A percentile compares a stretch with the other conserved stretches of the same genome.
Conservation (phyloP, 2,329 filamentous ascomycete genomes). For the Parastagonospora avenae region DNA sequence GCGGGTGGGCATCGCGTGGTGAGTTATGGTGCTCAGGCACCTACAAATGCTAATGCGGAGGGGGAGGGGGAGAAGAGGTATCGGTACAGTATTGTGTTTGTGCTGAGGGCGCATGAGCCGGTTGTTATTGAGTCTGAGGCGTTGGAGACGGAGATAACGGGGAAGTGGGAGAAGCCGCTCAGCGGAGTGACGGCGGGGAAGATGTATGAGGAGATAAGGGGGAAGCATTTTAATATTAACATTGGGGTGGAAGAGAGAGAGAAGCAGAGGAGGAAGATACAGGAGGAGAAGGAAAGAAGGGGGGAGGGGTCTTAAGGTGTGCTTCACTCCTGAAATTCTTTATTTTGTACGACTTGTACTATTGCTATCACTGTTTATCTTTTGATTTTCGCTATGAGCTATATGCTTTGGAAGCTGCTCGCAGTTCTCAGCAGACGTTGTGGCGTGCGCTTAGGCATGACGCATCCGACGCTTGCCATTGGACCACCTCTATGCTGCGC, state of each 20-base stretch:
- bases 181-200: conserved; percentile 35
- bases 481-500: no score
- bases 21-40: conserved; percentile 29
- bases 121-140: conserved; percentile 28
- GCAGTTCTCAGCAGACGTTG: no score
- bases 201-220: conserved; percentile 37
- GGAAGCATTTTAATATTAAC: conserved; percentile 47
- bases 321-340: no score
- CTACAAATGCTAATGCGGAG: neutral
- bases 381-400: no score
- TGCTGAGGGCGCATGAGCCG: conserved; percentile 40
- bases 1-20: conserved; percentile 45
- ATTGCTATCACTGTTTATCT: no score
- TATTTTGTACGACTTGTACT: no score
- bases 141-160: conserved; percentile 38
- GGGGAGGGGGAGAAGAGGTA: conserved; percentile 6
- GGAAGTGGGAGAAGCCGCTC: conserved; percentile 31
- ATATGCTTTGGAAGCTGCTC: no score
- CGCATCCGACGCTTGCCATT: no score
- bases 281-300: neutral
- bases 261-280: conserved; percentile 31
- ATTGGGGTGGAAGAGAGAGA: conserved; percentile 37
- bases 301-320: no score
- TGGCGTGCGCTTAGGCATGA: no score
- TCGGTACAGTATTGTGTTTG: conserved; percentile 45